These are phyloP conservation scores for Cryphonectria parasitica DNA, from an alignment of 2,329 filamentous ascomycete species.

Conservation along the genomic window DNA sequence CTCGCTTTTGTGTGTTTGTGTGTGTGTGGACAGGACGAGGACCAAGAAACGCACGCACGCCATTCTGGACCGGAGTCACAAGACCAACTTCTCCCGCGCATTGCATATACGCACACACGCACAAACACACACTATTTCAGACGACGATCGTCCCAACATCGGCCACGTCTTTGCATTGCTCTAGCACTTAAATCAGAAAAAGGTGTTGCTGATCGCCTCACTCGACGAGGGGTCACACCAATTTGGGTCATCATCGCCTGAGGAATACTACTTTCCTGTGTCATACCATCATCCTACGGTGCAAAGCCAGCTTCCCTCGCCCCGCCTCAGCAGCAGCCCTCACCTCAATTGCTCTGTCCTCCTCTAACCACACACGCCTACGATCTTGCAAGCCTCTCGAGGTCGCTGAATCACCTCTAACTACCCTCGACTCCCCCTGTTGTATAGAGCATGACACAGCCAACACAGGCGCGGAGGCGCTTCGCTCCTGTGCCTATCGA, in stretches of 20 bases:
- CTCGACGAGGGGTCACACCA: neutral
- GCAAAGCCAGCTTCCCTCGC: slow-evolving; percentile 8
- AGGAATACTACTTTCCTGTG: neutral
- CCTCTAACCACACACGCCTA: neutral
- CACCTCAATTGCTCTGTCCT: neutral
- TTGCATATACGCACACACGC: neutral
- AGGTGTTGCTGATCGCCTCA: neutral
- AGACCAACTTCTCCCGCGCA: neutral
- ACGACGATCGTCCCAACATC: slow-evolving; percentile 5
- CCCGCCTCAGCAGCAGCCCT: neutral
- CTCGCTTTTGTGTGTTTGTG: neutral
- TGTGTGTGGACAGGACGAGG: slow-evolving; percentile 6
- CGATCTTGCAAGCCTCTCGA: neutral
- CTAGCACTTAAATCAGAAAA: neutral
- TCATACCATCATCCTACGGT: neutral
- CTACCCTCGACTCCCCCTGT: neutral
- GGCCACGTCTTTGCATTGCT: neutral
- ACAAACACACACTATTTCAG: neutral
- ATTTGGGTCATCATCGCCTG: neutral
- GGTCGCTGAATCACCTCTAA: neutral
- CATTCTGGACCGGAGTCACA: slow-evolving; percentile 5
- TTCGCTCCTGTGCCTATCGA: slow-evolving; percentile 74
- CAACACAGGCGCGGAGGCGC: slow-evolving; percentile 53
- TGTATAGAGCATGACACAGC: slow-evolving; percentile 41
- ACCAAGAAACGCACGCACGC: slow-evolving; percentile 9